These are phyloP conservation scores for Trichophyton schoenleinii DNA, from an alignment of 2,329 filamentous ascomycete genomes.

Conservation along the genomic window DNA sequence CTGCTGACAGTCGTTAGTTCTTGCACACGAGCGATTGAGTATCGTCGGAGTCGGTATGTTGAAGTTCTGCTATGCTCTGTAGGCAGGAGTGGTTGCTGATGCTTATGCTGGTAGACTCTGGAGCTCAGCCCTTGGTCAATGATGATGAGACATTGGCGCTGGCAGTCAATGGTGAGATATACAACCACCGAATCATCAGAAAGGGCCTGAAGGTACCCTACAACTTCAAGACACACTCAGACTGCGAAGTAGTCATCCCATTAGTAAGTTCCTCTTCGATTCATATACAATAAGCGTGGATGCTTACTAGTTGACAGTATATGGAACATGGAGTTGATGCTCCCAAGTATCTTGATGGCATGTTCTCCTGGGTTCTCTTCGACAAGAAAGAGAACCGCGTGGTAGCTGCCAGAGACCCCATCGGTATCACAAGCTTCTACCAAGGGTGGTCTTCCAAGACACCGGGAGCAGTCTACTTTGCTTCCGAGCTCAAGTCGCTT, in stretches of 20 bases:
- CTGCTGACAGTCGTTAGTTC: conserved; percentile 45
- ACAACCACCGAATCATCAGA: conserved; percentile 93
- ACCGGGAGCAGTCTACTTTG: conserved; percentile 81
- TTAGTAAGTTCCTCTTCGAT: conserved; percentile 49
- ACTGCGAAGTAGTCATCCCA: conserved; percentile 98
- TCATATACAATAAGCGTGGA: background rate
- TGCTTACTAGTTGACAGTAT: conserved; percentile 46
- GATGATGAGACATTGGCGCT: conserved; percentile 77
- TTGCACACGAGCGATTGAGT: conserved; percentile 93
- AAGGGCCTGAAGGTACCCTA: conserved; percentile 74
- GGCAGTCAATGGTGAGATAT: conserved; percentile 98
- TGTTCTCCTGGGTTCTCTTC: conserved; percentile 98
- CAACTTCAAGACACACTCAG: conserved; percentile 96
- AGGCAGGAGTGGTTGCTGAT: conserved; percentile 6
- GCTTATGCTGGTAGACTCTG: conserved; percentile 52
- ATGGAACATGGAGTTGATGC: conserved; percentile 84
- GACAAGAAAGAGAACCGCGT: conserved; percentile 89
- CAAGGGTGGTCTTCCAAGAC: conserved; percentile 79
- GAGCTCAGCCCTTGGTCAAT: conserved; percentile 90
- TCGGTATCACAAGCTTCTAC: conserved; percentile 95
- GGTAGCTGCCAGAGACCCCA: conserved; percentile 88
- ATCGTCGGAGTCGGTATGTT: conserved; percentile 86
- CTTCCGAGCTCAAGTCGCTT: conserved; percentile 89
- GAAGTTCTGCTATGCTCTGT: conserved; percentile 13
- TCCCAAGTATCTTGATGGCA: conserved; percentile 88